These are phyloP conservation scores for Daldinia grandis DNA, from an alignment of 495 filamentous ascomycete species.

Conservation along the genomic window DNA sequence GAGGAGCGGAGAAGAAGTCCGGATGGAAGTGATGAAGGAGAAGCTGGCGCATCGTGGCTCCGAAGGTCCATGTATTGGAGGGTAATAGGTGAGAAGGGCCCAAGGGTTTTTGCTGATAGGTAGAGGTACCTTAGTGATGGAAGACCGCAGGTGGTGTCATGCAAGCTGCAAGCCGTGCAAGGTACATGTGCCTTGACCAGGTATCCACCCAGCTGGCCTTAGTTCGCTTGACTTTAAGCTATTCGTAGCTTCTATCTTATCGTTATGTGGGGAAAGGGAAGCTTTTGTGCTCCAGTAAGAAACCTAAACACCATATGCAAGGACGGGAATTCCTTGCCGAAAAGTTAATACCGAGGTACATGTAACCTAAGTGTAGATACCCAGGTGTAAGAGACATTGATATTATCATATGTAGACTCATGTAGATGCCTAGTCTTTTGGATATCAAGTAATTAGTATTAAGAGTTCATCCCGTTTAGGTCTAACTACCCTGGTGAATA, in stretches of 20 bases:
- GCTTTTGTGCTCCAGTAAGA: constrained; percentile 26
- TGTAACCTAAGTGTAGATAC: neutral
- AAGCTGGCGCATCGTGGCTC: constrained; percentile 64
- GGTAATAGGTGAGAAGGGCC: constrained; percentile 34
- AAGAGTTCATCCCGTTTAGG: neutral
- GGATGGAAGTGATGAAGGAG: constrained; percentile 54
- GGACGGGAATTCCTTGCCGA: constrained; percentile 14
- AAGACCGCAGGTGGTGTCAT: constrained; percentile 46
- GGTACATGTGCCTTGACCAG: constrained; percentile 22
- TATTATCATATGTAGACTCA: neutral
- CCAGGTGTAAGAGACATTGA: neutral
- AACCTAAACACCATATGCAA: constrained; percentile 29
- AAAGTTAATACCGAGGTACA: neutral
- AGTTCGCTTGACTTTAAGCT: constrained; percentile 9
- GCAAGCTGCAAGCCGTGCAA: constrained; percentile 37
- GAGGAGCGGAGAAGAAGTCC: constrained; percentile 47
- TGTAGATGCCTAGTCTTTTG: neutral
- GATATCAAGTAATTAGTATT: neutral
- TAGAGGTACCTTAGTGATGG: constrained; percentile 37
- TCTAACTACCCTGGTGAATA: neutral
- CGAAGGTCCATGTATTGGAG: constrained; percentile 40
- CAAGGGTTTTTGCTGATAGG: constrained; percentile 36
- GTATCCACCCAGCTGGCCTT: constrained; percentile 23
- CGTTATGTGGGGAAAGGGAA: constrained; percentile 33
- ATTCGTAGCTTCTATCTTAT: constrained; percentile 42